Conservation (phyloP, 257 asterid genomes). For the Cruciata laevipes region DNA sequence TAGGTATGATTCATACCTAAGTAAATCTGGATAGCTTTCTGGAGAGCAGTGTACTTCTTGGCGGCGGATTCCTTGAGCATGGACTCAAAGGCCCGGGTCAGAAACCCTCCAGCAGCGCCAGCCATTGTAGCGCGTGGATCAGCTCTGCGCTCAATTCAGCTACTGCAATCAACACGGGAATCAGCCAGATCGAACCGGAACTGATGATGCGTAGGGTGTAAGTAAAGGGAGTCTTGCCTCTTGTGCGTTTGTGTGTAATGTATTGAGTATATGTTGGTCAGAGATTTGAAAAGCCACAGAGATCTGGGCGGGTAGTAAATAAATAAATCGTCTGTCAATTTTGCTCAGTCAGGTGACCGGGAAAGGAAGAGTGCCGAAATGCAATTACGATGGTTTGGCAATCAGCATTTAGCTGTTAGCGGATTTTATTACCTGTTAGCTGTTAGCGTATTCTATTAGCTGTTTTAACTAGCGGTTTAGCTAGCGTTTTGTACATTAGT, state of each 20-base stretch:
- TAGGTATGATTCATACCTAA: constrained; percentile 37
- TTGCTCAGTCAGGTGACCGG: neutral
- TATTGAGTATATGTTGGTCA: neutral
- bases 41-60: constrained; percentile 57
- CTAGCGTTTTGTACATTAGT: too few species aligned
- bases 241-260: neutral
- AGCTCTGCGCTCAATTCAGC: constrained; percentile 20
- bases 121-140: constrained; percentile 48
- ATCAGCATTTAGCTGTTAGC: too few species aligned
- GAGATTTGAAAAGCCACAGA: neutral
- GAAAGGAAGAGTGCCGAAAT: neutral
- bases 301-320: neutral
- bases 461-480: too few species aligned
- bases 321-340: neutral
- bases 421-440: too few species aligned
- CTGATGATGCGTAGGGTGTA: neutral
- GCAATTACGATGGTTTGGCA: neutral
- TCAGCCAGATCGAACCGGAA: constrained; percentile 17
- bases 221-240: neutral
- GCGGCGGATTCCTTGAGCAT: constrained; percentile 87
- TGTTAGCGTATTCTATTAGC: too few species aligned
- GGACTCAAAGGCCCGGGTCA: constrained; percentile 88
- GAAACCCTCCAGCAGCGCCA: constrained; percentile 96
- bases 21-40: constrained; percentile 61
- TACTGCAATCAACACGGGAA: constrained; percentile 5